Percentiles rank a stretch among this genome's conserved stretches.
Conservation (phyloP, 2,329 filamentous ascomycete genomes). For the Monilinia vaccinii-corymbosi region DNA sequence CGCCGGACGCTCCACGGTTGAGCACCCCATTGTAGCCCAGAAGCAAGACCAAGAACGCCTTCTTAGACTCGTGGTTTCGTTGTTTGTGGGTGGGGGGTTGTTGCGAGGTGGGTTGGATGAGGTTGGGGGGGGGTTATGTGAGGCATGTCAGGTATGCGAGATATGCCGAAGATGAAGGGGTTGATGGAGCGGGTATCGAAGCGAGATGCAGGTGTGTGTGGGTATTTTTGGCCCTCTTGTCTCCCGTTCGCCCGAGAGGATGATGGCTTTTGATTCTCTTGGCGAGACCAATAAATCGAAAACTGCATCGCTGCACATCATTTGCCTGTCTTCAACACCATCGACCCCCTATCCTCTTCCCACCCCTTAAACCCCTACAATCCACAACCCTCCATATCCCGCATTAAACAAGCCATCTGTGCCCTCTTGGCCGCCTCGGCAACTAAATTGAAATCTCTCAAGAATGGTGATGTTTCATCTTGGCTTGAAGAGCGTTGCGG, state of each 20-base stretch:
- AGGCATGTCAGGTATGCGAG: background rate
- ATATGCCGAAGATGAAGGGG: background rate
- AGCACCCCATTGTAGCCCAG: background rate
- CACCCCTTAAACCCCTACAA: slow-evolving; percentile 2
- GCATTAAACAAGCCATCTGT: slow-evolving; percentile 79
- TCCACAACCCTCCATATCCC: slow-evolving; percentile 60
- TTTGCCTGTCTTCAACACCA: background rate
- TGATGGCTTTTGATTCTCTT: too few relatives aligned
- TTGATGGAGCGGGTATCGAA: background rate
- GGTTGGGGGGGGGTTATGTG: background rate
- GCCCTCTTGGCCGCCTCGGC: slow-evolving; percentile 90
- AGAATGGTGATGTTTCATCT: slow-evolving; percentile 51
- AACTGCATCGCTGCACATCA: too few relatives aligned
- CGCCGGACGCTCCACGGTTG: background rate
- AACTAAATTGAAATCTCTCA: slow-evolving; percentile 75
- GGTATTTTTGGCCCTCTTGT: too few relatives aligned
- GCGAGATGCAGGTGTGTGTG: background rate
- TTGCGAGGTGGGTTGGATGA: background rate
- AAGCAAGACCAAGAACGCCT: background rate
- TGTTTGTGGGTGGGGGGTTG: background rate
- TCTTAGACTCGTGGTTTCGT: slow-evolving; percentile 2
- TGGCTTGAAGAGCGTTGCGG: slow-evolving; percentile 25
- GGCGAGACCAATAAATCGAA: too few relatives aligned
- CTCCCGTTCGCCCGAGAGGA: too few relatives aligned
- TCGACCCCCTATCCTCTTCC: background rate